Base-by-base conservation (phyloP, 1,139 yeast genomes). In the Yamadazyma triangularis region DNA sequence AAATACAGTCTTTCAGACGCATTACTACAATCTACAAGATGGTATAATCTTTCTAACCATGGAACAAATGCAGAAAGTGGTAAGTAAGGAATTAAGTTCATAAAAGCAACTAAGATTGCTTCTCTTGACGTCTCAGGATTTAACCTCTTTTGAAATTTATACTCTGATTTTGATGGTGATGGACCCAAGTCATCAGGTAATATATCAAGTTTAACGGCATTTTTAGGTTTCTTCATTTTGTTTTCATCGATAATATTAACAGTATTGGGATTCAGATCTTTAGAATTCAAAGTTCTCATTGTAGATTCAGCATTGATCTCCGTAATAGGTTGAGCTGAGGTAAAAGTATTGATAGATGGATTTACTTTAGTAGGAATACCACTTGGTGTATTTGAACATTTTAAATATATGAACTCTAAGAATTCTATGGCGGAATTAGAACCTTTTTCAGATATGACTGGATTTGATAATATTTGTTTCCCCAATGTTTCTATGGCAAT, bases 401-500 rank as follows among this genome's bases (percentile, higher is more conserved):
- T 57, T 29, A 53, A 47, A 40, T 61, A 64, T 11, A 79, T 47
- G 24, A 58, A 57, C 9, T 64, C 59, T 12, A 78, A 51, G 27
- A 70, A 59, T 22, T 60, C 64, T 15, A 70, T 66, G 0, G 51
- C 58, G 1, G 61, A 48, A 23, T 43, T 46, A 23, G 53, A 40
- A 24, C 48, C 48, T 32, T 53, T 52, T 9, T 44, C 33, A 14
- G 51, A 52, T 2, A 50, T 47, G 4, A 64, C 51, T 0, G 73
- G 66, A 7, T 64, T 63, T 0, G 77, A 69, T 18, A 76, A 56
- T 3, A 74, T 58, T 13, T 72, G 66, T 32, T 68, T 66, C 0
- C 84, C 76, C 24, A 80, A 53, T 0, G 81, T 69, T 40, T 73
- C 77, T 14, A 78, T 54, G 0, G 86, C 86, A 13, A 79, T 64